Base-by-base conservation (phyloP, 495 filamentous ascomycete species). In the Penicillium pancosmium region DNA sequence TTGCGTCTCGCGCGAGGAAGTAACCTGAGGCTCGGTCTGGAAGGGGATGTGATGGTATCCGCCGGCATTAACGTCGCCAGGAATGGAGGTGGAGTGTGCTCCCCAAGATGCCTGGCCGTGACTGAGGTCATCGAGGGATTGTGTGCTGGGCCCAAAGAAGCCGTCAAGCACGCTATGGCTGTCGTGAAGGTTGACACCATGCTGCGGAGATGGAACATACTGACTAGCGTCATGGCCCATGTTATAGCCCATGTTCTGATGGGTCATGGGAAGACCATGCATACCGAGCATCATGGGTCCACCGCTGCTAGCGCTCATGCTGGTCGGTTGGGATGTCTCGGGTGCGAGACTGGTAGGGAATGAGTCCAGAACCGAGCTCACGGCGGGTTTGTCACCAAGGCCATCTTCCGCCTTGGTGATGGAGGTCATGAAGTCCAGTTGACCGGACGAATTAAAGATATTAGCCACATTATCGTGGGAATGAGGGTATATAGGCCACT, bases 351-450 rank as follows among this genome's bases (percentile, higher is more conserved):
- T 67, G 48, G 61, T 59, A 6, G 73, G 65, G 56, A 73, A 79
- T 1, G 74, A 68, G 48, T 79, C 75, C n/a, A 78, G 64, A 16
- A 76, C 75, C 4, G 75, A 76, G 10, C 71, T 73, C 19, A 73
- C 68, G 16, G 77, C 70, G 1, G 71, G 73, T 52, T 77, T 79
- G 52, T 78, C 73, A n/a, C 61, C 65, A 5, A 77, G 60, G 11
- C 63, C 62, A 41, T 76, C 75, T 63, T 78, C 77, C 1, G 69
- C 33, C 54, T 72, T 74, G 47, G 69, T 70, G 56, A 79, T 78
- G 25, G 68, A 54, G 50, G 64, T 63, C 56, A 78, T 57, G 38
- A 78, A 75, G 55, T 78, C 77, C 31, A 76, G 70, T 0, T 71
- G 53, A 2, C 68, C 63, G 7, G 66, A 65, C 0, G 75, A 55